Evolutionary conservation across 179 eudicot species (phyloP).

Genomic region (Heliamphora pulchella): DNA sequence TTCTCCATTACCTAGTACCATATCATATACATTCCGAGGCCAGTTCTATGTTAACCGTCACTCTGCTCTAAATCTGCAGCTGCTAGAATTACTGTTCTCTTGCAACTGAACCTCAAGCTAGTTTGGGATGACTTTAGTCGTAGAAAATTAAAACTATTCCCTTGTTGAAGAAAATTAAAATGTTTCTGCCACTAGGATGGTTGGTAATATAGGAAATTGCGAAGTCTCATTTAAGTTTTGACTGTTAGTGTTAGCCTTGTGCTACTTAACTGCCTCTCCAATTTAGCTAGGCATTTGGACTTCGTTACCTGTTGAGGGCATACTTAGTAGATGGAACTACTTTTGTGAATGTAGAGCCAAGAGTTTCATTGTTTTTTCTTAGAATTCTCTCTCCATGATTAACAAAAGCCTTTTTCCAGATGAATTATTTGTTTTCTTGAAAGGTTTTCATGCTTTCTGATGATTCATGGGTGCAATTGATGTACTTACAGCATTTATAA

Average conservation of each 20-base stretch:
- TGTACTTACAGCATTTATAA: constrained; percentile 80
- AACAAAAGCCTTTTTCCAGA: neutral
- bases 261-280: neutral
- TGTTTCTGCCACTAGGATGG: neutral
- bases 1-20: constrained; percentile 5
- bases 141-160: neutral
- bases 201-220: neutral
- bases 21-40: neutral
- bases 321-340: constrained; percentile 3
- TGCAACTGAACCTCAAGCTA: neutral
- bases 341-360: neutral
- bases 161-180: neutral
- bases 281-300: neutral
- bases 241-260: neutral
- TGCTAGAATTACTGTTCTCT: neutral
- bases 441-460: constrained; percentile 7
- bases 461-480: constrained; percentile 47
- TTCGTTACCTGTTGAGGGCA: neutral
- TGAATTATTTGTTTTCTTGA: neutral
- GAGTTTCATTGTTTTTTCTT: neutral
- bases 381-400: no score
- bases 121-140: neutral
- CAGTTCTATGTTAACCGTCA: neutral
- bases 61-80: neutral
- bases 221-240: neutral